Percentiles rank a stretch among this genome's conserved stretches.
Evolutionary conservation across 2,329 filamentous ascomycete genomes (phyloP).

Genomic region (Achaetomium macrosporum): DNA sequence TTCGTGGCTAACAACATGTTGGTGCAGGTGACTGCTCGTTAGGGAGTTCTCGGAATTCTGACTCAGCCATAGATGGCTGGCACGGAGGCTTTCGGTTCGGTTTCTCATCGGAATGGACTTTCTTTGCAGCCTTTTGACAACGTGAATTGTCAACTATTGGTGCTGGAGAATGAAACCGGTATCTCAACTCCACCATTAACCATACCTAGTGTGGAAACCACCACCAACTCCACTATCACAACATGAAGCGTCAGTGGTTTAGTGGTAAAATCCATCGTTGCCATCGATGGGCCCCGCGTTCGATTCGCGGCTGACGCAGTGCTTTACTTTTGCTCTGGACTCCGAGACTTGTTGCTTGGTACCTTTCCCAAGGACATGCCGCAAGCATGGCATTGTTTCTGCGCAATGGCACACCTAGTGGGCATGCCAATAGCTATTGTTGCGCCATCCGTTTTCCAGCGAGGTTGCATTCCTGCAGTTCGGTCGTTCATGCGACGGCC

Average conservation of each 20-base stretch:
- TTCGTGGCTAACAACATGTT: slow-evolving; percentile 17
- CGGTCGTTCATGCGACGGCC: slow-evolving; percentile 28
- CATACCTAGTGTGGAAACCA: no score
- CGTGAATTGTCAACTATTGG: no score
- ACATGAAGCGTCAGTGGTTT: slow-evolving; percentile 36
- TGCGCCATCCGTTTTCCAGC: slow-evolving; percentile 5
- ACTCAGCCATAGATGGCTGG: no score
- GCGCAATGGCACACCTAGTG: background rate
- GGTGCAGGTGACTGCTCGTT: slow-evolving; percentile 14
- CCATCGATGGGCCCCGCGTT: slow-evolving; percentile 42
- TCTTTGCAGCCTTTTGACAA: no score
- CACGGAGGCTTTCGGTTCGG: no score
- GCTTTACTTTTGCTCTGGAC: background rate
- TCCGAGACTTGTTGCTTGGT: no score
- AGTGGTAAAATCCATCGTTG: slow-evolving; percentile 51
- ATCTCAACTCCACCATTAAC: no score
- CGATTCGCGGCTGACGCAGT: slow-evolving; percentile 26
- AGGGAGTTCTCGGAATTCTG: no score
- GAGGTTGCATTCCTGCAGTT: slow-evolving; percentile 24
- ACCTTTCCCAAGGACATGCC: no score
- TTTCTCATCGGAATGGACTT: no score
- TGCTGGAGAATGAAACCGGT: no score
- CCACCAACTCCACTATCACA: no score
- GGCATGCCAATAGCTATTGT: slow-evolving; percentile 10
- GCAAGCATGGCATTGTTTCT: background rate